Base-by-base conservation (phyloP, 768 basidiomycete species). In the Clitopilus passeckerianus region DNA sequence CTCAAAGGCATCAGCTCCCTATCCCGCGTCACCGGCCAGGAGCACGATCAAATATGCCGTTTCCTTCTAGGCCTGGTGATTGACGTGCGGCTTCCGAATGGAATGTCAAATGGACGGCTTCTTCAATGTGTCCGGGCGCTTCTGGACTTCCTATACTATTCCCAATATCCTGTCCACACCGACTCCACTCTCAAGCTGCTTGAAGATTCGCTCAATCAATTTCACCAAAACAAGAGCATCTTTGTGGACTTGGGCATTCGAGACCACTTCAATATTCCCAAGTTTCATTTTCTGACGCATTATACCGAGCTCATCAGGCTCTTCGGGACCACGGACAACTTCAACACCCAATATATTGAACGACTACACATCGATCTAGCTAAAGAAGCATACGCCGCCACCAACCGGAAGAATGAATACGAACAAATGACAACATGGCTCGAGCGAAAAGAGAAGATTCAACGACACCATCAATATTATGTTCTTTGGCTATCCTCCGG, bases 201-300 rank as follows among this genome's bases (percentile, higher is more conserved):
- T 0, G 54, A 68, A 1, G 56, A 64, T 0, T 65, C 71, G 0
- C 67, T 78, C 0, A 12, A 60, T 0, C 16, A 18, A 1, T 81
- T 80, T 60, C 78, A 81, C 59, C 30, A 56, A 1, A 64, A 76
- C 63, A 78, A 78, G 54, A 43, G 63, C 9, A 64, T 74, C 1
- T 77, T 80, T 57, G 53, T 76, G 30, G 63, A 67, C n/a, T 61
- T 74, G 5, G 71, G 70, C 1, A 67, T 74, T 18, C 70, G 72
- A 0, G 54, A 68, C 10, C 8, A 70, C 54, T 78, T 77, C 64
- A 76, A 79, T 52, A 65, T 80, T n/a, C 77, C 77, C 0, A 81
- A 81, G 60, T 60, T 81, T 0, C 78, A 80, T 58, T 69, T 63
- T 15, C 59, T 71, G 1, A 41, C 27, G 0, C 80, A 80, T 59